Evolutionary conservation across 2,329 filamentous ascomycete genomes (phyloP).

Genomic region (Chrysosporium queenslandicum): DNA sequence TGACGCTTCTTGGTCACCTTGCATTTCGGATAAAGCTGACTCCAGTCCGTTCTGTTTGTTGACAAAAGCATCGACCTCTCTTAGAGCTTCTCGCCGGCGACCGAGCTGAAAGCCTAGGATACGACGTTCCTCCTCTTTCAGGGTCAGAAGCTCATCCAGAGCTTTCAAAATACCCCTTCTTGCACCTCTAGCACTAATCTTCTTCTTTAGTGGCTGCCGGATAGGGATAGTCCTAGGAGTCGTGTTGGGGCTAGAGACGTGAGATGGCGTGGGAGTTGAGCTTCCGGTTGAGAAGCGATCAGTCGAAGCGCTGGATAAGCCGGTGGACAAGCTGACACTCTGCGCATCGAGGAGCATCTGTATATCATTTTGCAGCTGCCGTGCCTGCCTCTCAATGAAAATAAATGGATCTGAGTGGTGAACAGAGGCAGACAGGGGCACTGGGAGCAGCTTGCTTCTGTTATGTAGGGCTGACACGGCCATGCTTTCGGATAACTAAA

Average conservation of each 20-base stretch:
- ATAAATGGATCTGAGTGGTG: constrained; percentile 37
- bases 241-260: constrained; percentile 22
- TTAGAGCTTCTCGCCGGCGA: constrained; percentile 39
- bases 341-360: constrained; percentile 53
- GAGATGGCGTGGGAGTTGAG: constrained; percentile 27
- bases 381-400: constrained; percentile 44
- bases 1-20: constrained; percentile 37
- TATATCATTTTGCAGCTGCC: constrained; percentile 47
- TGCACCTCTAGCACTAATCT: constrained; percentile 44
- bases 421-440: constrained; percentile 25
- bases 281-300: constrained; percentile 41
- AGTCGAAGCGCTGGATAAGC: constrained; percentile 36
- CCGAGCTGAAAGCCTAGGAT: constrained; percentile 40
- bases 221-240: constrained; percentile 31
- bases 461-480: background rate
- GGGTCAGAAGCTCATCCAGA: constrained; percentile 46
- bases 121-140: constrained; percentile 49
- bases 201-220: constrained; percentile 35
- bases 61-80: constrained; percentile 44
- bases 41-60: constrained; percentile 43
- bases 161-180: constrained; percentile 48
- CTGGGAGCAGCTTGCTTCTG: constrained; percentile 17
- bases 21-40: constrained; percentile 42
- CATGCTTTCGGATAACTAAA: too few relatives aligned
- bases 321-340: constrained; percentile 47